Base-by-base conservation (phyloP, 2,329 filamentous ascomycete species). In the Penicillium sp. region DNA sequence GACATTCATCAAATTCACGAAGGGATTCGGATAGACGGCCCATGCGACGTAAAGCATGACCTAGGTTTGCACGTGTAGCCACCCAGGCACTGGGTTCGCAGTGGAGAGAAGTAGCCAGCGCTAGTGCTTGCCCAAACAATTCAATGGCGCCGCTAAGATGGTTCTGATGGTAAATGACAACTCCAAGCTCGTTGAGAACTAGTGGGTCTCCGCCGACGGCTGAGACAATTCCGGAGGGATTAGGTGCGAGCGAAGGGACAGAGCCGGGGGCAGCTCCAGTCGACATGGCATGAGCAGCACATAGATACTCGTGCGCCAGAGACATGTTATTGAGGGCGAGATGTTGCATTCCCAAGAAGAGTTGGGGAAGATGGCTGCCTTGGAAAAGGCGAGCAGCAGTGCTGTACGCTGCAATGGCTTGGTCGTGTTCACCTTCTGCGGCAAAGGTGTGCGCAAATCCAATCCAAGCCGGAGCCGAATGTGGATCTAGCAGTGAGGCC, bases 361-460 rank as follows among this genome's bases (percentile, higher is more conserved):
- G 85, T 69, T 96, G 93, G 0, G 94, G 94, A 1, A 99, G 82
- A 72, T 99, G 95, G 0, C 93, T 97, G 39, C 94, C 94, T 80
- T 97, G 96, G 75, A 99, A 99, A 0, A 99, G 79, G 39, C 94
- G 84, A 2, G 93, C 93, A 0, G 94, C 94, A 0, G 94, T 99
- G 31, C 91, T 96, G 77, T 99, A 99, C 0, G 95, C 94, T 9
- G 92, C 95, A 61, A 99, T 97, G 47, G 94, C 94, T 76, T 99
- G 94, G 72, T 99, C 94, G 73, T 97, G 92, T 75, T 99, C 94
- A 51, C 94, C 94, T 73, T 99, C 94, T 11, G 92, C 92, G 1
- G 94, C 94, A 72, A 99, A 99, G 0, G 94, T 99, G 73, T 99
- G 95, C 1, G 94, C 94, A 70, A 99, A 99, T 1, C 95, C 94